These are phyloP conservation scores for Lachnellula arida DNA, from an alignment of 2,329 filamentous ascomycete species.

Conservation along the genomic window DNA sequence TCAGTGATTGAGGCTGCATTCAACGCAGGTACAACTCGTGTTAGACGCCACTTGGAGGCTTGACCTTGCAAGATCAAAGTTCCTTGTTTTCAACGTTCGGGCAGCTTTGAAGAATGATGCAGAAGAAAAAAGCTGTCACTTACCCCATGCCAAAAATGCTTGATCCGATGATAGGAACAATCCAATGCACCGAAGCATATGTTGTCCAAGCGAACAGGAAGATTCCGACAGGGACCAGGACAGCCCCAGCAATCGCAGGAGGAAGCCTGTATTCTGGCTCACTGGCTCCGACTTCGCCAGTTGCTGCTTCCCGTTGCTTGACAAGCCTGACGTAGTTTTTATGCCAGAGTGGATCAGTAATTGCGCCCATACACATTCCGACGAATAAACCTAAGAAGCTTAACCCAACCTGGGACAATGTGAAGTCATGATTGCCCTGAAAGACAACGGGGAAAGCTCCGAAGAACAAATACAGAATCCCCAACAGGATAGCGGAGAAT, in stretches of 20 bases:
- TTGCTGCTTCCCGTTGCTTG: slow-evolving; percentile 40
- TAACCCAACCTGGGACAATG: slow-evolving; percentile 73
- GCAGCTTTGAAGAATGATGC: neutral
- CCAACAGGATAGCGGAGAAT: slow-evolving; percentile 79
- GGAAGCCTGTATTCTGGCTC: slow-evolving; percentile 87
- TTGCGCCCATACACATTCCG: slow-evolving; percentile 62
- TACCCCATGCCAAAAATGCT: slow-evolving; percentile 67
- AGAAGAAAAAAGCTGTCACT: slow-evolving; percentile 35
- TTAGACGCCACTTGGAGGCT: slow-evolving; percentile 16
- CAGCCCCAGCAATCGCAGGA: slow-evolving; percentile 66
- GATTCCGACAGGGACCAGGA: slow-evolving; percentile 73
- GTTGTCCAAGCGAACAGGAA: slow-evolving; percentile 91
- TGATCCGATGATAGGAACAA: slow-evolving; percentile 69
- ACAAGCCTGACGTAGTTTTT: slow-evolving; percentile 55
- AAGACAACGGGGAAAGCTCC: slow-evolving; percentile 84
- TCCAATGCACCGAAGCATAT: slow-evolving; percentile 69
- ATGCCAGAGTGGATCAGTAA: slow-evolving; percentile 62
- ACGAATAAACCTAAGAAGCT: slow-evolving; percentile 68
- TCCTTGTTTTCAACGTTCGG: slow-evolving; percentile 2
- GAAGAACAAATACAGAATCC: slow-evolving; percentile 87
- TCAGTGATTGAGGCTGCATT: slow-evolving; percentile 9
- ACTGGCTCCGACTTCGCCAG: slow-evolving; percentile 43
- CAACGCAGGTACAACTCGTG: slow-evolving; percentile 20
- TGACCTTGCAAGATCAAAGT: neutral
- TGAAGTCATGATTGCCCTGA: slow-evolving; percentile 66